Evolutionary conservation across 192 early-diverging fungal species (phyloP).

Genomic region (Coemansia sp.): DNA sequence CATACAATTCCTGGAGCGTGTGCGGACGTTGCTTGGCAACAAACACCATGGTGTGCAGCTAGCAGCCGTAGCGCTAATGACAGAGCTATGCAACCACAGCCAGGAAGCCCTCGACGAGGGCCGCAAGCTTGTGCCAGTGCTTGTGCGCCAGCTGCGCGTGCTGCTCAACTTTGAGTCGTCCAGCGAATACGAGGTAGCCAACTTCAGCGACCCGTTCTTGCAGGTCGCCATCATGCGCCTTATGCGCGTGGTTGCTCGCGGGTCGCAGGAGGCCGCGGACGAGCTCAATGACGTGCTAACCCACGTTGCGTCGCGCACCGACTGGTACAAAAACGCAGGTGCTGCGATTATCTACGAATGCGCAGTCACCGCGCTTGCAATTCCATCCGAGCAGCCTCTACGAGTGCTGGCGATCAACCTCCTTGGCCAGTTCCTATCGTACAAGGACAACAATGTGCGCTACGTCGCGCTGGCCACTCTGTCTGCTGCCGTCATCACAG

Average conservation of each 20-base stretch:
- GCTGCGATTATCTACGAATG: slow-evolving; percentile 98
- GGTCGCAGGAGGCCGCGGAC: slow-evolving; percentile 82
- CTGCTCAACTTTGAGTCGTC: slow-evolving; percentile 85
- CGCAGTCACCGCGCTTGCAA: slow-evolving; percentile 94
- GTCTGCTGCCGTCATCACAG: slow-evolving; percentile 84
- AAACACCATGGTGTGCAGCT: slow-evolving; percentile 95
- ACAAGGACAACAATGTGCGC: slow-evolving; percentile 97
- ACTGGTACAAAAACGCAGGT: slow-evolving; percentile 94
- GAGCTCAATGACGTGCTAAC: slow-evolving; percentile 97
- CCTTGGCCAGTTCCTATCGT: slow-evolving; percentile 92
- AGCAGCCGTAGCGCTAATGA: slow-evolving; percentile 86
- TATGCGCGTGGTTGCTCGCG: slow-evolving; percentile 81
- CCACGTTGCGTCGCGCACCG: slow-evolving; percentile 95
- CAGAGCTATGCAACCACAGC: slow-evolving; percentile 82
- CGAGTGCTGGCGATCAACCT: slow-evolving; percentile 97
- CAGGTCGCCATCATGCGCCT: slow-evolving; percentile 93
- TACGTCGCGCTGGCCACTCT: slow-evolving; percentile 99
- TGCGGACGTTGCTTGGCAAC: slow-evolving; percentile 80
- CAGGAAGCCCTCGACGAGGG: slow-evolving; percentile 70
- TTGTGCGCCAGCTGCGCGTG: slow-evolving; percentile 88
- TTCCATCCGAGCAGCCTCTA: slow-evolving; percentile 86
- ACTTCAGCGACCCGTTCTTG: slow-evolving; percentile 97
- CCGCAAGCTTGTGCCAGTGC: slow-evolving; percentile 78
- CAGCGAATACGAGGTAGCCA: slow-evolving; percentile 95
- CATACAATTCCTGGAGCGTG: slow-evolving; percentile 78